Percentiles rank a stretch among this genome's conserved stretches.
These are phyloP conservation scores for Podospora conica DNA, from an alignment of 495 filamentous ascomycete genomes.

Conservation along the genomic window DNA sequence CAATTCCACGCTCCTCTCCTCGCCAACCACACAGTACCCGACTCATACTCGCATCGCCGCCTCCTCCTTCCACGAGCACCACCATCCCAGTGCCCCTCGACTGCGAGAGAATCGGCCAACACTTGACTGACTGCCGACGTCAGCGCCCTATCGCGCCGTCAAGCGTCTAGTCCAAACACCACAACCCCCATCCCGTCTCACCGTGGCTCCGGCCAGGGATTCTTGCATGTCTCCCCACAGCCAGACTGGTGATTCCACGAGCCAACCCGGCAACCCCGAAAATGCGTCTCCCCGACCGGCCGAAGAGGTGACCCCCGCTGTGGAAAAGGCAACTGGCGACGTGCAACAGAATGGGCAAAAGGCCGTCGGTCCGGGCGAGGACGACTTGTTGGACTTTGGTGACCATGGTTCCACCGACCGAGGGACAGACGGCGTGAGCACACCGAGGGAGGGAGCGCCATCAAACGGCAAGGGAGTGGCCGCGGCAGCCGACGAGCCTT, in stretches of 20 bases:
- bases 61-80: background rate
- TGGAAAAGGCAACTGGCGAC: background rate
- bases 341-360: background rate
- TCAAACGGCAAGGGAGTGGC: background rate
- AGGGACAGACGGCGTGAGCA: background rate
- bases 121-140: slow-evolving; percentile 1
- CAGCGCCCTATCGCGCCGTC: background rate
- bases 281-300: slow-evolving; percentile 10
- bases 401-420: background rate
- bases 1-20: background rate
- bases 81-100: background rate
- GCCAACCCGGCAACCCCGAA: slow-evolving; percentile 16
- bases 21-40: background rate
- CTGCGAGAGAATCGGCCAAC: background rate
- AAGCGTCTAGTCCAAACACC: background rate
- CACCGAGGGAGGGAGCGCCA: background rate
- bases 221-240: slow-evolving; percentile 33
- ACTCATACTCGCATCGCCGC: background rate
- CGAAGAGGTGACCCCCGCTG: slow-evolving; percentile 13
- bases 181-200: background rate
- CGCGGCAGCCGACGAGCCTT: slow-evolving; percentile 11
- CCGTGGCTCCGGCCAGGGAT: background rate
- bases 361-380: slow-evolving; percentile 2
- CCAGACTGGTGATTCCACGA: slow-evolving; percentile 15
- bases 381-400: slow-evolving; percentile 13